Evolutionary conservation across 192 early-diverging fungal species (phyloP).

Genomic region (Coemansia sp.): DNA sequence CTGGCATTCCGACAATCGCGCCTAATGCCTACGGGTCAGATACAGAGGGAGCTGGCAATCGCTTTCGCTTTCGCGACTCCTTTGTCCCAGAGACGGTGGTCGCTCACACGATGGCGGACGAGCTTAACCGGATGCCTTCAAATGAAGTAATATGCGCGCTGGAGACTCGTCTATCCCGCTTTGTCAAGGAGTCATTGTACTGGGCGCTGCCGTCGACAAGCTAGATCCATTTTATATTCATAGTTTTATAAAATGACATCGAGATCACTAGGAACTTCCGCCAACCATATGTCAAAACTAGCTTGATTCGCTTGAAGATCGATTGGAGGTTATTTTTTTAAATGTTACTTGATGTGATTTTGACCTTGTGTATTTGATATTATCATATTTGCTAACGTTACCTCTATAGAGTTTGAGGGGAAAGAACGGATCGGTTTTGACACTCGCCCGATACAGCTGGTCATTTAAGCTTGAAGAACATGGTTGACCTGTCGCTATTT

Average conservation of each 20-base stretch:
- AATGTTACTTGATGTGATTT: background rate
- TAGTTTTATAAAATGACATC: background rate
- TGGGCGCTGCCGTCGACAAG: constrained; percentile 51
- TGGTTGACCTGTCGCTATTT: constrained; percentile 56
- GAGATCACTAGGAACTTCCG: background rate
- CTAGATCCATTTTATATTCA: constrained; percentile 10
- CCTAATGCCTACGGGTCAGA: background rate
- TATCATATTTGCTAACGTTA: background rate
- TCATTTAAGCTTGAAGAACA: constrained; percentile 10
- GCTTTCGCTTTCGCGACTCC: constrained; percentile 27
- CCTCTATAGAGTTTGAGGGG: background rate
- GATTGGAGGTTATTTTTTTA: background rate
- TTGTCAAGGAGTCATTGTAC: constrained; percentile 49
- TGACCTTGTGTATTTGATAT: background rate
- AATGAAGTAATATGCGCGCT: constrained; percentile 52
- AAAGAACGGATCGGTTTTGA: background rate
- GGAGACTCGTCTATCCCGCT: constrained; percentile 50
- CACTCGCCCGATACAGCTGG: background rate
- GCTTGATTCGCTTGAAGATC: background rate
- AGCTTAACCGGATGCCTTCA: constrained; percentile 48
- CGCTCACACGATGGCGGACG: constrained; percentile 35
- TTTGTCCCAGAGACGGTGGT: constrained; percentile 8
- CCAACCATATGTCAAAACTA: background rate
- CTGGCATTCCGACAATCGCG: background rate
- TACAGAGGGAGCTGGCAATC: background rate